Evolutionary conservation across 306 rosid genomes (phyloP).

Genomic region (Rosa chinensis): DNA sequence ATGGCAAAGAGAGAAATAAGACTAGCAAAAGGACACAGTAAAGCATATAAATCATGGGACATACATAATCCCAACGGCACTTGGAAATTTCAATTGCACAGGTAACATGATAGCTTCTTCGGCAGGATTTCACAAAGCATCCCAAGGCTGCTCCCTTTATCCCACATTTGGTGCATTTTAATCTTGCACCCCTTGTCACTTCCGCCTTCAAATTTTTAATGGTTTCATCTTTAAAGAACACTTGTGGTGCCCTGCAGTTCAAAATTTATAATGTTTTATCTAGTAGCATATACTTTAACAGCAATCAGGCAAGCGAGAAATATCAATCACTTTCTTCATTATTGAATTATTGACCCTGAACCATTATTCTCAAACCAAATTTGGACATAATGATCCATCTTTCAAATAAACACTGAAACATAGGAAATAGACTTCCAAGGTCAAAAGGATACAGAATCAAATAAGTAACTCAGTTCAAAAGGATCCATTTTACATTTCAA

Average conservation of each 20-base stretch:
- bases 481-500: background rate
- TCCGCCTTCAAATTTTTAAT: slow-evolving; percentile 73
- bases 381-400: background rate
- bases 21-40: background rate
- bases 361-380: background rate
- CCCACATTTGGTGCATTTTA: slow-evolving; percentile 79
- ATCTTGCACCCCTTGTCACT: slow-evolving; percentile 83
- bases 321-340: background rate
- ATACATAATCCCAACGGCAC: slow-evolving; percentile 81
- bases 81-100: slow-evolving; percentile 71
- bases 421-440: background rate
- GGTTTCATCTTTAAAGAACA: slow-evolving; percentile 54
- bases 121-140: slow-evolving; percentile 79
- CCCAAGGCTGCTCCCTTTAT: slow-evolving; percentile 94
- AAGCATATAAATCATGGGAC: background rate
- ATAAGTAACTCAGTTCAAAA: background rate
- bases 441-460: background rate
- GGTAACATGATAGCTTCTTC: slow-evolving; percentile 77
- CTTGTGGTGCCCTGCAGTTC: slow-evolving; percentile 90
- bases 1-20: background rate
- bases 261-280: slow-evolving; percentile 9
- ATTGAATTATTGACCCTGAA: background rate
- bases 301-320: background rate
- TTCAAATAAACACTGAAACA: background rate
- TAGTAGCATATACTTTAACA: background rate